Base-by-base conservation (phyloP, 805 yeast species). In the Cyberlindnera mycetangii region DNA sequence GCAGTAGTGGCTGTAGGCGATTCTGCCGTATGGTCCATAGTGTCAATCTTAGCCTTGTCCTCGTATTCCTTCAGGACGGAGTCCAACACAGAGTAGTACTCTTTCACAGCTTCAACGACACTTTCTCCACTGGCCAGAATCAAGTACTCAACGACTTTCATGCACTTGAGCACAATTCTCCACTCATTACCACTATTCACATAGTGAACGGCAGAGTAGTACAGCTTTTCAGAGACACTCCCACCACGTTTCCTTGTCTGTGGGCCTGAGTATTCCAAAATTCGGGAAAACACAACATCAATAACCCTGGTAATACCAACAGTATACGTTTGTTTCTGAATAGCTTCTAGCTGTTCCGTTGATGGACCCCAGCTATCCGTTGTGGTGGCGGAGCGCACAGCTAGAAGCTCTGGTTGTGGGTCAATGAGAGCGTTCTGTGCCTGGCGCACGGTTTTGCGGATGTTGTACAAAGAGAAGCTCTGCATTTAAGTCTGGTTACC, bases 321-420 rank as follows among this genome's bases (percentile, higher is more conserved):
- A 5, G 12, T 5, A 18, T 21, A 2, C 4, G 39, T n/a, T 16
- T 44, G 32, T 5, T 21, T 10, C 6, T n/a, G 25, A 10, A 67
- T 64, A 42, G 67, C 69, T 30, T 60, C 60, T 50, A 71, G 54
- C 48, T 74, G 75, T 33, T 66, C 62, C 5, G 72, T 61, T 0
- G 77, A 69, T 4, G 79, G 79, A 2, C 79, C 79, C 79, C 79
- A 75, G 6, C 72, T 54, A 52, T 75, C 79, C 5, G 76, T 74
- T 40, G 72, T 75, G 14, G 78, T 74, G 7, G 53, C 53, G 30
- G 12, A 30, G 17, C 53, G 38, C n/a, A 76, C 70, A 42, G 70
- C 69, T 40, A 76, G 59, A 4, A 74, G 62, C 48, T 64, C 67
- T 4, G 62, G 56, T 44, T 64, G 24, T 3, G 71, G 64, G 43